A percentile compares a stretch with the other conserved stretches of the same genome.
Conservation (phyloP, 176 grass and related monocot genomes). For the Musa troglodytarum region DNA sequence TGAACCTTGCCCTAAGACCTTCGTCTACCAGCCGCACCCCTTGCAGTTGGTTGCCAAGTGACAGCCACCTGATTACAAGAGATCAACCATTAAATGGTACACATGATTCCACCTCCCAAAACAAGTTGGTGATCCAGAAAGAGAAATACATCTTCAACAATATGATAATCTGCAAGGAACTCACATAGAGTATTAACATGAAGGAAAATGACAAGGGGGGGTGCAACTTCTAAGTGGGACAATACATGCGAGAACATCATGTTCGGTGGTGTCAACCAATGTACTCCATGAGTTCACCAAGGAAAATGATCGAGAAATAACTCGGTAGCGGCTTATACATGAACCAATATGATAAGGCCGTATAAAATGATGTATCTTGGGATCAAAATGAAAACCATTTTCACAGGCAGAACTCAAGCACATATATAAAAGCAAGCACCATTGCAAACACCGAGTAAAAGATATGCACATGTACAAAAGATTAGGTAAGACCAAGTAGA, state of each 20-base stretch:
- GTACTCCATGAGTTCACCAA: background rate
- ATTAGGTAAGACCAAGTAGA: background rate
- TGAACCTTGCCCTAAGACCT: conserved; percentile 92
- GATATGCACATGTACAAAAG: background rate
- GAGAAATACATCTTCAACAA: background rate
- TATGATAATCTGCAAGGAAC: background rate
- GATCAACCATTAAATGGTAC: background rate
- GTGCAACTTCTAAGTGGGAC: background rate
- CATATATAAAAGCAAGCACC: background rate
- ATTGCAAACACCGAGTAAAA: background rate
- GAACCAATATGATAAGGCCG: background rate
- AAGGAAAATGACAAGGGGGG: background rate
- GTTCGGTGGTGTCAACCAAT: background rate
- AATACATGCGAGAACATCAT: background rate
- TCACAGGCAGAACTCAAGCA: background rate
- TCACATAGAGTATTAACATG: background rate
- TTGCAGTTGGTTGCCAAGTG: conserved; percentile 81
- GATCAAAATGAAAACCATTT: background rate
- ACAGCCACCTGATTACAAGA: conserved; percentile 56
- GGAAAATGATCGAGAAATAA: too few relatives aligned
- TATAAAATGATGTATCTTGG: background rate
- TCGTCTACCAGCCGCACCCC: conserved; percentile 93
- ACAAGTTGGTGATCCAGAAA: too few relatives aligned
- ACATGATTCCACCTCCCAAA: background rate
- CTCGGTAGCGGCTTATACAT: background rate